These are phyloP conservation scores for Mycena rosella DNA, from an alignment of 768 basidiomycete genomes.

Conservation along the genomic window DNA sequence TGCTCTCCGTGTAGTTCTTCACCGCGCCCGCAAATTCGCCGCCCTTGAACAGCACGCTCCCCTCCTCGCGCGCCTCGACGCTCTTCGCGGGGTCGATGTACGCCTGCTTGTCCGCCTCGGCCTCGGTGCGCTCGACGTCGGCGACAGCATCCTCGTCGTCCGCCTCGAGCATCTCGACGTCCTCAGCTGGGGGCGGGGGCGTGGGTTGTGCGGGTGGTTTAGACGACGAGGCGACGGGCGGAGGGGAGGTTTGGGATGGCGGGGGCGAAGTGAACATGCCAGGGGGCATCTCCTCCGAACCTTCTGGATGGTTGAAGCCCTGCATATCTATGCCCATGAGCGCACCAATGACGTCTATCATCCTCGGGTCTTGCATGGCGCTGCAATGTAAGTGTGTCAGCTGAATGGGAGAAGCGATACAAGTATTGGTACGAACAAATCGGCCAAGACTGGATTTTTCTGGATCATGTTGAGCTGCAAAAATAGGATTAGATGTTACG, in stretches of 20 bases:
- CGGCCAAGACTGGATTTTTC: conserved; percentile 74
- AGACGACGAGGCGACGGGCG: conserved; percentile 62
- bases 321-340: conserved; percentile 95
- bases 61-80: conserved; percentile 88
- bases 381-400: conserved; percentile 47
- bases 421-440: conserved; percentile 56
- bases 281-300: conserved; percentile 83
- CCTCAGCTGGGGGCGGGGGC: conserved; percentile 60
- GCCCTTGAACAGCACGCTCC: conserved; percentile 90
- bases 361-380: conserved; percentile 84
- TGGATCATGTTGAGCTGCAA: conserved; percentile 74
- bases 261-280: conserved; percentile 56
- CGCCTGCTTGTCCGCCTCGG: conserved; percentile 81
- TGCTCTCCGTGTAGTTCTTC: conserved; percentile 93
- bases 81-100: conserved; percentile 92
- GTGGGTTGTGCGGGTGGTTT: conserved; percentile 47
- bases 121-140: conserved; percentile 81
- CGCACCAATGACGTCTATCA: conserved; percentile 94
- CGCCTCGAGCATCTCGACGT: conserved; percentile 77
- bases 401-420: conserved; percentile 2
- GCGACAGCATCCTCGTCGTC: conserved; percentile 78
- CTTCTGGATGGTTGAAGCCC: conserved; percentile 87
- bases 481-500: conserved; percentile 25
- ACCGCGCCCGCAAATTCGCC: conserved; percentile 95
- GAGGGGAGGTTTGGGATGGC: conserved; percentile 52